Evolutionary conservation across 2,329 filamentous ascomycete genomes (phyloP).

Genomic region (Diplodia sapinea): DNA sequence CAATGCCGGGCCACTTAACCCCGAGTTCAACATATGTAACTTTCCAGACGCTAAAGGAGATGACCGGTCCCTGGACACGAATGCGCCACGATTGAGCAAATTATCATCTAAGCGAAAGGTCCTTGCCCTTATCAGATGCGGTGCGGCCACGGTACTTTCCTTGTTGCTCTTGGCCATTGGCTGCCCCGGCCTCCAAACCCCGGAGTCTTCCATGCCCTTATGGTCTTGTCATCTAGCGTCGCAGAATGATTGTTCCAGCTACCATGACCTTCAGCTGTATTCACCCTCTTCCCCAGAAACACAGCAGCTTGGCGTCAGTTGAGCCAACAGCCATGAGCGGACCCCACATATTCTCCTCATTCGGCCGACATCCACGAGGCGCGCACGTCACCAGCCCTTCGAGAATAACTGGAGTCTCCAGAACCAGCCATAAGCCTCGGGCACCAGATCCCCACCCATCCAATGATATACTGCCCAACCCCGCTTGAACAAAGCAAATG

Average conservation of each 20-base stretch:
- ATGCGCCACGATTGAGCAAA: not conserved
- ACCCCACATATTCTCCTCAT: not conserved
- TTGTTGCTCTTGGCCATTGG: not conserved
- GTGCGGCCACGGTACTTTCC: not conserved
- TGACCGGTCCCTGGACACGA: not conserved
- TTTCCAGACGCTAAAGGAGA: conserved; percentile 1
- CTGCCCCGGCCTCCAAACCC: no score
- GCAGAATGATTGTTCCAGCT: not conserved
- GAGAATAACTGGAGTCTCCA: not conserved
- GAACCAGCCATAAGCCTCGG: not conserved
- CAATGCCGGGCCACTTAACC: not conserved
- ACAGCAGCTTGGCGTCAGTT: not conserved
- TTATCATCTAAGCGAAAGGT: conserved; percentile 1
- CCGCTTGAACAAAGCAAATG: not conserved
- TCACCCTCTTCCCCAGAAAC: no score
- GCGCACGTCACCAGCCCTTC: no score
- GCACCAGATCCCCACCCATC: no score
- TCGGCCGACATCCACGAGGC: not conserved
- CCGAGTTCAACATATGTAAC: conserved; percentile 4
- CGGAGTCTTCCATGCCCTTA: no score
- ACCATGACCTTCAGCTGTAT: no score
- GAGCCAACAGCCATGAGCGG: no score
- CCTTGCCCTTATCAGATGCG: not conserved
- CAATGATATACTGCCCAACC: no score
- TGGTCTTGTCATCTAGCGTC: not conserved